Conservation (phyloP, 495 filamentous ascomycete genomes). For the Penicillium macrosclerotiorum region DNA sequence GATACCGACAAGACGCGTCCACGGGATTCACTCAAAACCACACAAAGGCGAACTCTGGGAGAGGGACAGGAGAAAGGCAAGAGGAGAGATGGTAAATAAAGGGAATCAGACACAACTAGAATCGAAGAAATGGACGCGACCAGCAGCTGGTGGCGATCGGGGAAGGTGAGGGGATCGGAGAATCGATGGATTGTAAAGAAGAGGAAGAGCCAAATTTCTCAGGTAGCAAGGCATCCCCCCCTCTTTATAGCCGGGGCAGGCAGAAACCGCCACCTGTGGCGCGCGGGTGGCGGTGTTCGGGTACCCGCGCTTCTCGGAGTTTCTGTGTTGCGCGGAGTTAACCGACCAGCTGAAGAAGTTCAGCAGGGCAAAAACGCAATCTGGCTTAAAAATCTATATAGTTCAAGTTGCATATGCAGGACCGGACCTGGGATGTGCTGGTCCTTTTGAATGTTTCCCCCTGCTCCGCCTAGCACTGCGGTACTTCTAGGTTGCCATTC, state of each 20-base stretch:
- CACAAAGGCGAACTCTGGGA: background rate
- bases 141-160: constrained; percentile 9
- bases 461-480: too few relatives aligned
- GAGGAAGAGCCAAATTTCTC: constrained; percentile 33
- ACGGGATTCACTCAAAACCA: constrained; percentile 10
- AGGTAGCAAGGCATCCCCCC: constrained; percentile 30
- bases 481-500: background rate
- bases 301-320: constrained; percentile 6
- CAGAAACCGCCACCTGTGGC: constrained; percentile 15
- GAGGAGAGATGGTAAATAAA: background rate
- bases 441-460: constrained; percentile 5
- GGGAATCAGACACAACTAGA: constrained; percentile 11
- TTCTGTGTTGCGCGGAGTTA: constrained; percentile 7
- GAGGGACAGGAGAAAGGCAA: background rate
- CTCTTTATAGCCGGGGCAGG: constrained; percentile 14
- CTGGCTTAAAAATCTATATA: constrained; percentile 8
- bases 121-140: constrained; percentile 7
- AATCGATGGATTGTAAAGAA: background rate
- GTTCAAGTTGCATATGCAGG: constrained; percentile 10
- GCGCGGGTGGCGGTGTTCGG: background rate
- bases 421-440: constrained; percentile 4
- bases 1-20: constrained; percentile 28
- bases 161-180: background rate
- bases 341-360: constrained; percentile 8
- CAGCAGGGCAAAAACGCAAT: constrained; percentile 5